These are phyloP conservation scores for Populus davidiana DNA, from an alignment of 345 rosid genomes.

Conservation along the genomic window DNA sequence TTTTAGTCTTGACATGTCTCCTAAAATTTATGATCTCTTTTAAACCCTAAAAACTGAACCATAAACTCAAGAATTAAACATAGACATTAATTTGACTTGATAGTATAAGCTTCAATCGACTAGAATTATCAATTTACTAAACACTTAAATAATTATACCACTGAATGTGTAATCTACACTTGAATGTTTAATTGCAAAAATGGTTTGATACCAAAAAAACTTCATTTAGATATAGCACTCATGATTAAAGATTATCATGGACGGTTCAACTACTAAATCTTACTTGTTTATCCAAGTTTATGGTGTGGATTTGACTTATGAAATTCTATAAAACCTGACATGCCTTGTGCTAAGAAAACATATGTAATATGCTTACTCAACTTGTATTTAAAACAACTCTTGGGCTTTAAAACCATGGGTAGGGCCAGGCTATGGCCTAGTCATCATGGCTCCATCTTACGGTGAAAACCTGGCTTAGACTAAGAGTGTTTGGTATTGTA, in stretches of 20 bases:
- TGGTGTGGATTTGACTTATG: background rate
- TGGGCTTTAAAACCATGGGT: background rate
- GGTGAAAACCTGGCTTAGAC: background rate
- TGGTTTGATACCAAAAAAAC: slow-evolving; percentile 65
- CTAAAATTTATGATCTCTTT: background rate
- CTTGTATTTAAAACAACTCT: background rate
- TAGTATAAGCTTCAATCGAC: too few relatives aligned
- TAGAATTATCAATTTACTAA: too few relatives aligned
- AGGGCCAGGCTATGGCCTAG: background rate
- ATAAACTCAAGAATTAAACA: too few relatives aligned
- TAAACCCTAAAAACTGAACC: background rate
- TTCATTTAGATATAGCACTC: slow-evolving; percentile 77
- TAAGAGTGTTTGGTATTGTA: too few relatives aligned
- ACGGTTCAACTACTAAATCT: background rate
- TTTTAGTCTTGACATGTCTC: too few relatives aligned
- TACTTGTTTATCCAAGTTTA: background rate
- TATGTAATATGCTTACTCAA: background rate
- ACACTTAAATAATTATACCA: too few relatives aligned
- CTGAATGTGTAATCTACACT: too few relatives aligned
- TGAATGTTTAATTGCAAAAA: slow-evolving; percentile 40
- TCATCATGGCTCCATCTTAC: background rate
- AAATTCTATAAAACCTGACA: background rate
- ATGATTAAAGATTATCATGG: slow-evolving; percentile 1
- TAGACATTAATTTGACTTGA: too few relatives aligned
- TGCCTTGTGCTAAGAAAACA: background rate